Base-by-base conservation (phyloP, 2,329 filamentous ascomycete species). In the Penicillium crustosum region DNA sequence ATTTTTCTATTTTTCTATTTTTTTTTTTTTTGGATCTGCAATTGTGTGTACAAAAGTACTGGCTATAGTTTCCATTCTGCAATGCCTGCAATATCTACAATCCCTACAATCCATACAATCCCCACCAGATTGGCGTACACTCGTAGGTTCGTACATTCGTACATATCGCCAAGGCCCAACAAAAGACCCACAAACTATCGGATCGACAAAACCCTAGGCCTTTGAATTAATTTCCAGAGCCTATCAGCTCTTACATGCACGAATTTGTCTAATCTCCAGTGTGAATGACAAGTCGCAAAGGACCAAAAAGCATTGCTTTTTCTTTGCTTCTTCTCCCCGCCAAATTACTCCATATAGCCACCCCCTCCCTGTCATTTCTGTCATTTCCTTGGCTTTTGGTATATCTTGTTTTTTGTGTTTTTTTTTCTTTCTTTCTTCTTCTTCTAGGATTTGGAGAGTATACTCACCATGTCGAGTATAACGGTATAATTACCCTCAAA, bases 271-370 rank as follows among this genome's bases (percentile, higher is more conserved):
- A 15, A 54, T 57, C 48, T 53, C 15, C 36, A 45, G 52, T 56
- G 48, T 31, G 50, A 55, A 31, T 71, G 70, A 73, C 68, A 71
- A 63, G 66, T 73, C 69, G 19, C 59, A 65, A 39, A 12, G n/a
- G 17, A 55, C 33, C 13, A 39, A 54, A 60, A 49, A 55, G 50
- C 23, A 39, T 53, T 51, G 39, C 42, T 50, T 61, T 60, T 54
- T 35, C 38, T 59, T 52, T 35, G 33, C 33, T 35, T 7, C 15
- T 35, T 35, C 33, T 17, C 13, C 41, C 53, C 53, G 51, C 53
- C 50, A 54, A 60, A 57, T 53, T 53, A 57, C 59, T 29, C 10
- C 58, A 43, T 56, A 53, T 36, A 17, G 33, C 2, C 6, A 12
- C 15, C 36, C 49, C 23, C 36, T 49, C 38, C 23, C 36, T 38